These are phyloP conservation scores for Tremellales sp. DNA, from an alignment of 1,284 basidiomycete species.

Conservation along the genomic window DNA sequence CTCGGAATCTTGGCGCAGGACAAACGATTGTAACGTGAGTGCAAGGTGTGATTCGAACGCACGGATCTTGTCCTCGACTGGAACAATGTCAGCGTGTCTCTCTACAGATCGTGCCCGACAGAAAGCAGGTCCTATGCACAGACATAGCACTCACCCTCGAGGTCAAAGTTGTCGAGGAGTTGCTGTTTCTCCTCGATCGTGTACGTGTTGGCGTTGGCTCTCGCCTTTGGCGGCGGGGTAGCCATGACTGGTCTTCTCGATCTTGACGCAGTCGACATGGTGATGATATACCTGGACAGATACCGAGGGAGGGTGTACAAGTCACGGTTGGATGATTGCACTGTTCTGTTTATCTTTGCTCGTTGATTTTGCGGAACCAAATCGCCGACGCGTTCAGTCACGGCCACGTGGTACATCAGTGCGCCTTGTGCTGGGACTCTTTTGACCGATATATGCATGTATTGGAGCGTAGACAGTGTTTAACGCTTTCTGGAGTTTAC, in stretches of 20 bases:
- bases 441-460: too few relatives aligned
- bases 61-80: conserved; percentile 35
- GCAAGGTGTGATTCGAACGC: conserved; percentile 31
- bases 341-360: not conserved
- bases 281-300: not conserved
- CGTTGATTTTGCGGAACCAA: too few relatives aligned
- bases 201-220: conserved; percentile 3
- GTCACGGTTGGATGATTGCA: not conserved
- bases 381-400: too few relatives aligned
- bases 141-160: conserved; percentile 38
- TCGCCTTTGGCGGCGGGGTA: conserved; percentile 16
- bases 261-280: conserved; percentile 8
- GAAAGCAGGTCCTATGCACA: not conserved
- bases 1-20: conserved; percentile 42
- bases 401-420: too few relatives aligned
- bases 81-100: conserved; percentile 1
- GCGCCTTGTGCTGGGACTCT: too few relatives aligned
- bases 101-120: too few relatives aligned
- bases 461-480: too few relatives aligned
- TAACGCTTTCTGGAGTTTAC: too few relatives aligned
- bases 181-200: conserved; percentile 33
- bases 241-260: conserved; percentile 17
- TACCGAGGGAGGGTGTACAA: not conserved
- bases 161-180: conserved; percentile 47
- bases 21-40: conserved; percentile 35